Evolutionary conservation across 495 filamentous ascomycete species (phyloP).

Genomic region (Talaromyces thailandensis): DNA sequence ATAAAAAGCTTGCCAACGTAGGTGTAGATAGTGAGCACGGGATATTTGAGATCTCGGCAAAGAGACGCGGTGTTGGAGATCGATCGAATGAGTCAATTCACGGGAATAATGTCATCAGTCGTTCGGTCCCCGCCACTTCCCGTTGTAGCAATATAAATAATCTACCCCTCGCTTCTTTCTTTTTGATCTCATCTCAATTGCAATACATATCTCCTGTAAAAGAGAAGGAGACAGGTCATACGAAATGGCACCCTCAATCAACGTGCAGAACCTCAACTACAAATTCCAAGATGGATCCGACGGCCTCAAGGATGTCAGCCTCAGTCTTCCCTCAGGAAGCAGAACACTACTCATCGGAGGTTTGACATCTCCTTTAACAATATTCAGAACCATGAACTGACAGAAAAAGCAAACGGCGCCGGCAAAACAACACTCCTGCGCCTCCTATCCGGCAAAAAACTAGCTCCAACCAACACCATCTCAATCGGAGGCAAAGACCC

Average conservation of each 20-base stretch:
- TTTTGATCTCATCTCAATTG: not conserved
- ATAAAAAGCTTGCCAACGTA: not conserved
- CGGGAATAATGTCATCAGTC: not conserved
- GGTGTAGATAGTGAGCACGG: not conserved
- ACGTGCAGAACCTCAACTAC: slow-evolving; percentile 72
- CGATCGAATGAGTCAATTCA: not conserved
- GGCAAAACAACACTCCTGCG: slow-evolving; percentile 95
- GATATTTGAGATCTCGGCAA: not conserved
- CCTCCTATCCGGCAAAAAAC: slow-evolving; percentile 82
- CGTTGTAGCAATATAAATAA: not conserved
- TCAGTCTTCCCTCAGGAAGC: slow-evolving; percentile 71
- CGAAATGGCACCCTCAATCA: slow-evolving; percentile 43
- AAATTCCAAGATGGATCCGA: slow-evolving; percentile 72
- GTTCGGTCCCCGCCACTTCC: not conserved
- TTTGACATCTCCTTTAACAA: slow-evolving; percentile 16
- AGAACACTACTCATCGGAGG: slow-evolving; percentile 90
- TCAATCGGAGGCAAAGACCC: slow-evolving; percentile 75
- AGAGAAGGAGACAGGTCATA: not conserved
- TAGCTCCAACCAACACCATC: slow-evolving; percentile 68
- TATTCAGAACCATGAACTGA: not conserved
- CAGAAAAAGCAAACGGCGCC: slow-evolving; percentile 71
- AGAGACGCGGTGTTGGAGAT: not conserved
- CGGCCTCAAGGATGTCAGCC: slow-evolving; percentile 62
- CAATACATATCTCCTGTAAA: not conserved
- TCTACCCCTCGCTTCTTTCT: not conserved